Evolutionary conservation across 495 filamentous ascomycete species (phyloP), one percentile per base, ranked within the genome.

Genomic region (Neurospora sp.): DNA sequence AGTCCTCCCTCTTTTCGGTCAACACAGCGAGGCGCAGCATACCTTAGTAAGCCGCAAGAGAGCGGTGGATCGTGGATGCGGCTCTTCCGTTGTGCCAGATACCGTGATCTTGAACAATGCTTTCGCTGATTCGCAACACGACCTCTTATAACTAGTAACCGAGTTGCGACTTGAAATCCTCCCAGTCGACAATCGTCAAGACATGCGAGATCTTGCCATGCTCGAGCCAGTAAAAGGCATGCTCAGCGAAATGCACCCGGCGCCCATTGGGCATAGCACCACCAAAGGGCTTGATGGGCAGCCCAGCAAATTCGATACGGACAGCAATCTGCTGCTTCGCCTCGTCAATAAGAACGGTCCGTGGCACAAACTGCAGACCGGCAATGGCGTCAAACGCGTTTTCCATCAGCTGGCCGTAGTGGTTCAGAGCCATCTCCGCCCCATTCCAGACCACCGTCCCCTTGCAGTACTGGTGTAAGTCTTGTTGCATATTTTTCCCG

Each of bases 201-300:
- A 82, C 77, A 43, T 78, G 73, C 5, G 76, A 77, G 6, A 83
- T 82, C 77, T 76, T 82, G 37, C 81, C 80, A 1, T 78, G 74
- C 17, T 77, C 75, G 72, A 83, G 79, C 71, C 72, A 77, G 71
- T 82, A 83, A 36, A 81, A 81, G 39, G 74, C 82, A 62, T 79
- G 77, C 48, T 83, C 80, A 43, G 76, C 54, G 69, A 80, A 79
- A n/a, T 70, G 70, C 15, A 83, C 81, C 38, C 37, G 70, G 13
- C 71, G 66, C 1, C 79, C 79, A 5, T 71, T 79, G 0, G 79
- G 78, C 8, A 73, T 59, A 3, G 72, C 79, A 7, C 74, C 74
- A 13, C 72, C 70, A 31, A 70, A 74, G 17, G 40, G 66, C 48
- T 77, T 78, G 37, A 76, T 71, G 1, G 81, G 80, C 11, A 79